Evolutionary conservation across 768 basidiomycete species (phyloP), one percentile per base, ranked within the genome.

Genomic region (Mycena leptocephala): DNA sequence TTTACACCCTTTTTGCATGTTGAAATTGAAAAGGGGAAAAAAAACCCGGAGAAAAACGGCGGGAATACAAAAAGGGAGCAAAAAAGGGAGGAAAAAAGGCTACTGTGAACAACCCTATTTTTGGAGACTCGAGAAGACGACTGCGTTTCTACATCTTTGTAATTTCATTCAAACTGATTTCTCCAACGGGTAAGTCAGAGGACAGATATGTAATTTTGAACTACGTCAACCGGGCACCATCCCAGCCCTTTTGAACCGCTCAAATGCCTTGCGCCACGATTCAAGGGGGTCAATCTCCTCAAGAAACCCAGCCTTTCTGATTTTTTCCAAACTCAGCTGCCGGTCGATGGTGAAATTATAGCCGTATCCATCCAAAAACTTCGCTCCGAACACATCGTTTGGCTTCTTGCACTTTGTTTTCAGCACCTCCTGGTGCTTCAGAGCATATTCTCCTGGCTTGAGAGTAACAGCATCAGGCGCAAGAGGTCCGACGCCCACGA

Each of bases 181-280:
- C n/a, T n/a, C n/a, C n/a, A n/a, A n/a, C n/a, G n/a, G n/a, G n/a
- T n/a, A n/a, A n/a, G n/a, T n/a, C n/a, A n/a, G n/a, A n/a, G n/a
- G n/a, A n/a, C n/a, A n/a, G n/a, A n/a, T n/a, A n/a, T n/a, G n/a
- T n/a, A n/a, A n/a, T n/a, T n/a, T n/a, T n/a, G n/a, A n/a, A n/a
- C n/a, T n/a, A n/a, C n/a, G n/a, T 71, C 43, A 76, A 53, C 69
- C 56, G 13, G 75, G 75, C 32, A 76, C 35, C 76, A 76, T 76
- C 9, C 71, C 76, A 7, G 76, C 76, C 33, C 28, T 53, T 59
- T 35, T 76, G 61, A 76, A 76, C 28, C 71, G 51, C 28, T 58
- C 51, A 48, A 76, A 76, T 9, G 76, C 76, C 65, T 72, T 76
- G 18, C 72, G 11, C 76, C 76, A 76, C 18, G 76, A 72, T 20